A percentile compares a stretch with the other conserved stretches of the same genome.
Evolutionary conservation across 305 asterid genomes (phyloP).

Genomic region (Fraxinus sp.): DNA sequence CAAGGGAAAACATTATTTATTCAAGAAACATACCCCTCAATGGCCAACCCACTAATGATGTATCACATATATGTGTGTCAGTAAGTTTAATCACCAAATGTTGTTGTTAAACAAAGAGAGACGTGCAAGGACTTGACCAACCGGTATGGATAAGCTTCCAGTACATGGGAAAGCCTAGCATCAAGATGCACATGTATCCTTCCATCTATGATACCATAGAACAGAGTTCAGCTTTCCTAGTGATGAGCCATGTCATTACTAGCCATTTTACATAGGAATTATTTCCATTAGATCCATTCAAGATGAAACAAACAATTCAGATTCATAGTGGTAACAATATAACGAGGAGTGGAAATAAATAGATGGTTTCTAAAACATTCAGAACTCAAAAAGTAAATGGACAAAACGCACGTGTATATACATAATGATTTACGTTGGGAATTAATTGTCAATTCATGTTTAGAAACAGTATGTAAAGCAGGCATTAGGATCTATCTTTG

Average conservation of each 20-base stretch:
- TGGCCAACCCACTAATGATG: not conserved
- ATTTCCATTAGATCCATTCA: not conserved
- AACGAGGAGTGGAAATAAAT: not conserved
- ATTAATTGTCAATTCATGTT: not conserved
- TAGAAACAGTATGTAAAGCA: not conserved
- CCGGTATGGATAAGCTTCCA: not conserved
- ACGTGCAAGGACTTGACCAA: not conserved
- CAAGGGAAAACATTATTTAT: not conserved
- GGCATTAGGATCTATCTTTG: not conserved
- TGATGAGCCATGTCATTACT: not conserved
- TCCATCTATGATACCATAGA: not conserved
- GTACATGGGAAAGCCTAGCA: not conserved
- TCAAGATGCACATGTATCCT: not conserved
- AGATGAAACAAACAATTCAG: not conserved
- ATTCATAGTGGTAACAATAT: not conserved
- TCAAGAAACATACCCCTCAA: not conserved
- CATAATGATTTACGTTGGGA: not conserved
- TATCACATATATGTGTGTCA: not conserved
- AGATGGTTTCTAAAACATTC: not conserved
- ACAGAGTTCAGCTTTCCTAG: not conserved
- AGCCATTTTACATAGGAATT: not conserved
- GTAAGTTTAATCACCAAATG: not conserved
- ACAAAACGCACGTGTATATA: not conserved
- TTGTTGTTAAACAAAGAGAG: not conserved
- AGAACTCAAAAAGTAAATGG: not conserved